These are phyloP conservation scores for Musa schizocarpa DNA, from an alignment of 176 grass and related monocot genomes.

Conservation along the genomic window DNA sequence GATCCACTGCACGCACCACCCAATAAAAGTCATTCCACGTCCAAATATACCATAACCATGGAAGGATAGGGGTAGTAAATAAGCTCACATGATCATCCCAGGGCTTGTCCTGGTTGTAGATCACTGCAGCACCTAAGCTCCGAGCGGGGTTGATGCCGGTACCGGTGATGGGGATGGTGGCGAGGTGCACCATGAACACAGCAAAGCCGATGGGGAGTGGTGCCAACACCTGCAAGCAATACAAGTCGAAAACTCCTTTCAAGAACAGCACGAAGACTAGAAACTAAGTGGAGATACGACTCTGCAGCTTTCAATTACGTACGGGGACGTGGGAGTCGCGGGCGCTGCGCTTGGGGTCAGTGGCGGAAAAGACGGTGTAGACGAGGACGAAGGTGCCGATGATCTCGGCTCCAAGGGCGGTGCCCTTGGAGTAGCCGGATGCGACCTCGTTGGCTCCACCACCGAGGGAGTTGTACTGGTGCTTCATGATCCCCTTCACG, in stretches of 20 bases:
- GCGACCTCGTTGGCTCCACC: slow-evolving; percentile 38
- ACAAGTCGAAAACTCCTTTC: not conserved
- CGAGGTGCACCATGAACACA: slow-evolving; percentile 7
- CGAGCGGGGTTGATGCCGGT: not conserved
- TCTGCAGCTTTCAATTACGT: not conserved
- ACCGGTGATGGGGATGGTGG: slow-evolving; percentile 5
- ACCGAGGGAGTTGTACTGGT: slow-evolving; percentile 29
- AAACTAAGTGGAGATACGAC: not conserved
- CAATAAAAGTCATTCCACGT: not conserved
- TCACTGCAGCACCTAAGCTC: not conserved
- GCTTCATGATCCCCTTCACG: slow-evolving; percentile 45
- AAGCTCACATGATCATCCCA: not conserved
- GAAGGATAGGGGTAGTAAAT: not conserved
- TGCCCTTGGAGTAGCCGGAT: slow-evolving; percentile 32
- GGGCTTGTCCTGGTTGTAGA: not conserved
- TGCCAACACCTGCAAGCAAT: not conserved
- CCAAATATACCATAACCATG: not conserved
- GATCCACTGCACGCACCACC: not conserved
- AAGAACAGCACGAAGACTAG: not conserved
- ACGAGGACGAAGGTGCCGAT: slow-evolving; percentile 58
- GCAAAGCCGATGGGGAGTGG: slow-evolving; percentile 3
- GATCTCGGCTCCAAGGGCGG: slow-evolving; percentile 39
- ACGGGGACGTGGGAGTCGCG: slow-evolving; percentile 40
- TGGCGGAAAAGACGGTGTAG: slow-evolving; percentile 49
- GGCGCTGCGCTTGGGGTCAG: slow-evolving; percentile 51